These are phyloP conservation scores for Pterocarpus santalinus DNA, from an alignment of 306 rosid species.

Conservation along the genomic window DNA sequence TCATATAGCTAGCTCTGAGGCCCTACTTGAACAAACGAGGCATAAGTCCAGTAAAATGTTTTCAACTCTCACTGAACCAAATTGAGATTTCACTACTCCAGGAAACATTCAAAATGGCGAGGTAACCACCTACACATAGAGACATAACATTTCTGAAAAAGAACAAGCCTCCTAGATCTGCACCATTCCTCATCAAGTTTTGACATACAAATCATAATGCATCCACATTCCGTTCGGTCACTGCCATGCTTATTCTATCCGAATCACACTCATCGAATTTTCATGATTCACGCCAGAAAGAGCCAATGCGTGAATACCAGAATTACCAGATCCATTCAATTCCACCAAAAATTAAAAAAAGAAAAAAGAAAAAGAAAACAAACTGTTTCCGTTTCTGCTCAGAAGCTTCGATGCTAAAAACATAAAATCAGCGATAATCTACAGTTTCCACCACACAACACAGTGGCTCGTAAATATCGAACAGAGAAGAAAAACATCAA, in stretches of 20 bases:
- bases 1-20: conserved; percentile 1
- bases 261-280: conserved; percentile 12
- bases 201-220: not conserved
- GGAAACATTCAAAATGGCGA: conserved; percentile 31
- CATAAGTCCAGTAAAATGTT: conserved; percentile 24
- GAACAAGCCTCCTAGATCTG: conserved; percentile 28
- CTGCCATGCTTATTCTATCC: conserved; percentile 36
- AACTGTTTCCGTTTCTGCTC: not conserved
- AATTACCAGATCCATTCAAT: conserved; percentile 40
- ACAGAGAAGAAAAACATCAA: not conserved
- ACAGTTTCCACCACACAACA: conserved; percentile 12
- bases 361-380: not conserved
- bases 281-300: not conserved
- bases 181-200: conserved; percentile 24
- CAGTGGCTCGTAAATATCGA: no score
- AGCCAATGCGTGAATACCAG: not conserved
- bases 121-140: conserved; percentile 16
- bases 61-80: conserved; percentile 30
- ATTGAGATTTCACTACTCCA: conserved; percentile 17
- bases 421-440: conserved; percentile 12
- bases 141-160: not conserved
- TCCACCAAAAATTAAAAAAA: not conserved
- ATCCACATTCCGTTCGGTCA: conserved; percentile 24
- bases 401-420: not conserved
- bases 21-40: not conserved